A percentile compares a stretch with the other conserved stretches of the same genome.
Conservation (phyloP, 306 rosid species). For the Mucuna pruriens region DNA sequence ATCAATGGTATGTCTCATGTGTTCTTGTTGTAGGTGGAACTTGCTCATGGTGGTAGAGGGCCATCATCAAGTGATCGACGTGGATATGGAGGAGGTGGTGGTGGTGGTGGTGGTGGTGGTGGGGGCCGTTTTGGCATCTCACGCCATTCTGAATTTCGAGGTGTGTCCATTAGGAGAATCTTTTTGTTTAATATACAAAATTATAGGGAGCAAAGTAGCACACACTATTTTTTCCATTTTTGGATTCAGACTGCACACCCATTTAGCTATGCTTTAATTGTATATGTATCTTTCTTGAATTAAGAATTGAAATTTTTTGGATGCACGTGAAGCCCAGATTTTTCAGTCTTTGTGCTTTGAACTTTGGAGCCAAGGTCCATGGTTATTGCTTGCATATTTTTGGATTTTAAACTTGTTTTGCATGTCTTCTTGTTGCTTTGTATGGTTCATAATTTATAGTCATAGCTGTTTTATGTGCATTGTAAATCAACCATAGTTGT, state of each 20-base stretch:
- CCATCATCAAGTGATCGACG: slow-evolving; percentile 94
- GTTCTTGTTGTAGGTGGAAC: slow-evolving; percentile 78
- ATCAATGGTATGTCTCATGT: slow-evolving; percentile 11
- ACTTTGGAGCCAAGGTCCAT: background rate
- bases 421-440: background rate
- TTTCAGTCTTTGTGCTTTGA: background rate
- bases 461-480: background rate
- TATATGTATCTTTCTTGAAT: background rate
- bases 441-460: background rate
- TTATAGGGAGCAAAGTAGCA: background rate
- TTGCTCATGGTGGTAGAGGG: slow-evolving; percentile 99
- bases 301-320: background rate
- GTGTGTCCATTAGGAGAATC: slow-evolving; percentile 40
- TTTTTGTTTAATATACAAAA: background rate
- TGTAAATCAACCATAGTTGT: background rate
- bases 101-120: slow-evolving; percentile 59
- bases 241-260: background rate
- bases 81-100: slow-evolving; percentile 61
- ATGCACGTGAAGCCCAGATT: background rate
- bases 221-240: background rate
- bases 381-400: background rate
- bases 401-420: slow-evolving; percentile 2
- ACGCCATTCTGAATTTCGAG: slow-evolving; percentile 97
- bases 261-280: slow-evolving; percentile 5
- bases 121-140: slow-evolving; percentile 83